Evolutionary conservation across 2,329 filamentous ascomycete genomes (phyloP), one percentile per base, ranked within the genome.

Genomic region (Zymoseptoria brevis): DNA sequence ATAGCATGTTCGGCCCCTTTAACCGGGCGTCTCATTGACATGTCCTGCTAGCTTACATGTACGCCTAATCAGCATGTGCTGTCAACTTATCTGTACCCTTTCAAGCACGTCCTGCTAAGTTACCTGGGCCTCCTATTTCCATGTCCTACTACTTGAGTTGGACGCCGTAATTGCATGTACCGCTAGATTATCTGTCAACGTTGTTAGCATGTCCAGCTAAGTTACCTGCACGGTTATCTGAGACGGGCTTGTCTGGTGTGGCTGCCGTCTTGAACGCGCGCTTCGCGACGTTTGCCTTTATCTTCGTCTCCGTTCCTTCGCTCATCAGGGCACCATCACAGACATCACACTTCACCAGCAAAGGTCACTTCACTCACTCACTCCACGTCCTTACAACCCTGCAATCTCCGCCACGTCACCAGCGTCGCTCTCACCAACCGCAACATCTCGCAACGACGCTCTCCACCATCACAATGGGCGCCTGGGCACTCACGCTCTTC

Each of bases 401-500:
- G n/a, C n/a, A n/a, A n/a, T n/a, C n/a, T n/a, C n/a, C n/a, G n/a
- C n/a, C n/a, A n/a, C n/a, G n/a, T n/a, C n/a, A n/a, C n/a, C n/a
- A n/a, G n/a, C n/a, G n/a, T n/a, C n/a, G n/a, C n/a, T n/a, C n/a
- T n/a, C n/a, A n/a, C n/a, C n/a, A n/a, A n/a, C n/a, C n/a, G n/a
- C n/a, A n/a, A n/a, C n/a, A n/a, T n/a, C n/a, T n/a, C n/a, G n/a
- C 50, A 13, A 8, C 22, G 19, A 53, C 22, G 21, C 19, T 53
- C 50, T 22, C 50, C 22, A n/a, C 50, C 11, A 26, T n/a, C 50
- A 26, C 19, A 26, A 53, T 53, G 50, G 50, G 50, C 50, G 50
- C 50, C 50, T 53, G 50, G 56, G 56, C 56, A 41, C 50, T 57
- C 26, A 57, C 35, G 21, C 50, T 57, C n/a, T 57, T 57, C 29